phyloP scores from a whole-genome alignment of 2,329 filamentous ascomycete species.

The Colletotrichum endophyticum region DNA sequence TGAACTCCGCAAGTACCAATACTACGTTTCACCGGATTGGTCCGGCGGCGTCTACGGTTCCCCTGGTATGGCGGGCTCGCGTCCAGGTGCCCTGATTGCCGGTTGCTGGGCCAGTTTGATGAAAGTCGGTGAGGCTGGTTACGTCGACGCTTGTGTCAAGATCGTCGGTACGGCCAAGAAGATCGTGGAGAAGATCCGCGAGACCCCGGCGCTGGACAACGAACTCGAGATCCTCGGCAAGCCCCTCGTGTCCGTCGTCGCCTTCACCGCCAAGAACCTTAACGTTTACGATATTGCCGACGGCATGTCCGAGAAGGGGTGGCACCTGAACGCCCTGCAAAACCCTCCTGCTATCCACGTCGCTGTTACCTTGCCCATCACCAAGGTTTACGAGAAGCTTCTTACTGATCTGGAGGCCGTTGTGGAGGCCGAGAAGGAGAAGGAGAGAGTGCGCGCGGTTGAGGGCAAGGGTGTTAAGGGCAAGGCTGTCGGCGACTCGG shows the following conservation, averaged over 20 bases:
- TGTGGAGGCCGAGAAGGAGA: conserved; percentile 77
- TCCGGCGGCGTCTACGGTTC: conserved; percentile 95
- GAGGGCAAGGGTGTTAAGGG: conserved; percentile 72
- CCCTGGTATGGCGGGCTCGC: conserved; percentile 87
- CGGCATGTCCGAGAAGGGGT: conserved; percentile 81
- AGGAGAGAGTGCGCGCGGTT: conserved; percentile 73
- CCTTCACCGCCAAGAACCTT: conserved; percentile 83
- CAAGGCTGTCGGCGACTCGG: conserved; percentile 77
- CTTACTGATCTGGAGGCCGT: conserved; percentile 73
- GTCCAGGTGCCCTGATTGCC: conserved; percentile 92
- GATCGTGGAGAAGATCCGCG: conserved; percentile 75
- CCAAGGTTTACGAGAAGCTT: conserved; percentile 80
- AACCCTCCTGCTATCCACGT: conserved; percentile 91
- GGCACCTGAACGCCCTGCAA: conserved; percentile 96
- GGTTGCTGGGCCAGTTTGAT: conserved; percentile 95
- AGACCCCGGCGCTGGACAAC: conserved; percentile 68
- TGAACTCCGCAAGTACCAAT: conserved; percentile 84
- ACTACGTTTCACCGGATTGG: conserved; percentile 96
- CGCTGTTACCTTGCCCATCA: conserved; percentile 88
- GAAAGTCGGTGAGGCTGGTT: conserved; percentile 85
- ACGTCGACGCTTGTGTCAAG: conserved; percentile 82
- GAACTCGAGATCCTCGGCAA: conserved; percentile 84
- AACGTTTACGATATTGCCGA: conserved; percentile 96
- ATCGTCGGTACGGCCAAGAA: conserved; percentile 89
- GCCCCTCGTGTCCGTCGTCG: conserved; percentile 88